Evolutionary conservation across 148 eudicot species (phyloP), one percentile per base, ranked within the genome.

Genomic region (Camellia granthamiana): DNA sequence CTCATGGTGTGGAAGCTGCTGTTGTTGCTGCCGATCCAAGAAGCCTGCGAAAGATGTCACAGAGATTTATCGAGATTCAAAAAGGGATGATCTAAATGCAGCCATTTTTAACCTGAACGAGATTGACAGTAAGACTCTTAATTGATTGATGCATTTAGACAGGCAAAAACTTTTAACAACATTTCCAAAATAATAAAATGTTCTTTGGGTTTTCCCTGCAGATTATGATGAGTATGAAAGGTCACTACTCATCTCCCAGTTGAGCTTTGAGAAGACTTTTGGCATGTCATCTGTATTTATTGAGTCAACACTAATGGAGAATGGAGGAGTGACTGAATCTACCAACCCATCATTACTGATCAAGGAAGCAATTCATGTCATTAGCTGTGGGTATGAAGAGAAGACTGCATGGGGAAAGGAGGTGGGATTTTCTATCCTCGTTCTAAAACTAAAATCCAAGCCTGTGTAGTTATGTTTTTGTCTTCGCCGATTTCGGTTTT

Each of bases 371-470:
- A 97, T 97, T 74, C 99, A 97, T 72, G 99, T 97, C 76, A 97
- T 97, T 81, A 86, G 98, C 83, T 97, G 99, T 64, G 97, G 99
- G 54, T 97, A 97, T 60, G 99, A 97, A 85, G 99, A 97, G 81
- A 97, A 97, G 89, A 97, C 99, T 62, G 94, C 99, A 16, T 97
- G 99, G 99, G 99, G 98, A 11, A 97, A 97, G 85, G 98, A 97
- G 97, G 98, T 97, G 49, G 44, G 72, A 21, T 47, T 16, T 65
- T 30, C 41, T 64, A 75, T 38, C 67, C 67, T 30, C 15, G 10
- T 23, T 49, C 21, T 47, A 72, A 21, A 72, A 72, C 46, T 69
- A 16, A 51, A 70, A n/a, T 44, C n/a, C 49, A 43, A 16, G 41
- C 41, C 30, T 30, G 30, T 30, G 30, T 30, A 30, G 30, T 30